Conservation (phyloP, 768 basidiomycete genomes). For the Xerocomellus chrysenteron region DNA sequence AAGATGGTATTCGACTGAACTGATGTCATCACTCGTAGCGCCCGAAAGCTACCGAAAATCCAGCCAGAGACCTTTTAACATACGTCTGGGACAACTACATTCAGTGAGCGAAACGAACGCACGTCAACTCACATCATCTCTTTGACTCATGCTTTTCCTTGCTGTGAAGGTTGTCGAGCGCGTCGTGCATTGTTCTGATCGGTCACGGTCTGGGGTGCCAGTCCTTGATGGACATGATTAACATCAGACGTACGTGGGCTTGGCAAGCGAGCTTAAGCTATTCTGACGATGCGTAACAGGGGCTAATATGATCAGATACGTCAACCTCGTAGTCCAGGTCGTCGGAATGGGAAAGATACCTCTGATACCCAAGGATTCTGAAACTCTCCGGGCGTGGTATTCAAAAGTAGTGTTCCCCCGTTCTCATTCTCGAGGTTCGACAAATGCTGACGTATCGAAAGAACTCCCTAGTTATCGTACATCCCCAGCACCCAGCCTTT, state of each 20-base stretch:
- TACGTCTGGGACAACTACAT: constrained; percentile 98
- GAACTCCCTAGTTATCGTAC: constrained; percentile 73
- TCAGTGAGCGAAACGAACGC: constrained; percentile 53
- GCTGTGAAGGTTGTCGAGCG: constrained; percentile 60
- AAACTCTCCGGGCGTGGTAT: constrained; percentile 72
- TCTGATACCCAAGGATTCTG: constrained; percentile 50
- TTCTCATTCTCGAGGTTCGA: neutral
- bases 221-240: constrained; percentile 71
- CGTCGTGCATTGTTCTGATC: constrained; percentile 73
- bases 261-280: neutral
- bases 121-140: neutral
- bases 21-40: constrained; percentile 29
- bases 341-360: constrained; percentile 64
- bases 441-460: constrained; percentile 32
- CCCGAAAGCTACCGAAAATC: constrained; percentile 42
- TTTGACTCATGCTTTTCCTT: neutral
- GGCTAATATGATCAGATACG: constrained; percentile 54
- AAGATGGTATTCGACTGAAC: neutral
- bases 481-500: constrained; percentile 56
- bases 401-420: constrained; percentile 46
- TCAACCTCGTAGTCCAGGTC: constrained; percentile 77
- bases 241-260: constrained; percentile 57
- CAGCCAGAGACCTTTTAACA: constrained; percentile 58
- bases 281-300: constrained; percentile 30
- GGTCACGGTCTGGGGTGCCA: constrained; percentile 87